Evolutionary conservation across 345 rosid species (phyloP).

Genomic region (Salix arbutifolia): DNA sequence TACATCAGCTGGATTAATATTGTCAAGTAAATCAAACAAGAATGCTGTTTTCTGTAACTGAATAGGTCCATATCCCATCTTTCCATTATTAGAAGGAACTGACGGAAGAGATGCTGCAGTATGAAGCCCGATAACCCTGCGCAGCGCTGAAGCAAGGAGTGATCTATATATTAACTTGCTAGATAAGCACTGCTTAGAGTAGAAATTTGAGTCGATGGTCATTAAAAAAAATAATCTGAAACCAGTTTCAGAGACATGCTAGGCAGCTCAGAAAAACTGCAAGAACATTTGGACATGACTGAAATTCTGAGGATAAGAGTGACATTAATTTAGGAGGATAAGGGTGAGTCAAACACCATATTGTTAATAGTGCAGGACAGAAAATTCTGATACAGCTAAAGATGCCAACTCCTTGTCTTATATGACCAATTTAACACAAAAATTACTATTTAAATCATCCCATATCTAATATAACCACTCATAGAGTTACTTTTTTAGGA

Average conservation of each 20-base stretch:
- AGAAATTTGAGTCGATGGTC: constrained; percentile 1
- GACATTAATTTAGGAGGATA: neutral
- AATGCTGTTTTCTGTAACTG: constrained; percentile 48
- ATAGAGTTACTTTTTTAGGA: neutral
- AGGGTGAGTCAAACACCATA: neutral
- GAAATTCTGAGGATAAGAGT: neutral
- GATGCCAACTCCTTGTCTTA: neutral
- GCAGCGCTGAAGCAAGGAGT: constrained; percentile 48
- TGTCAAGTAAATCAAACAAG: constrained; percentile 50
- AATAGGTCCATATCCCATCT: constrained; percentile 58
- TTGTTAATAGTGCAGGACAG: neutral
- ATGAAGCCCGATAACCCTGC: constrained; percentile 53
- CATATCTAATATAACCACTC: neutral
- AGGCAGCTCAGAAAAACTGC: neutral
- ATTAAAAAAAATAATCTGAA: neutral
- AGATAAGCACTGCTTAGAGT: neutral
- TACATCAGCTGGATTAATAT: constrained; percentile 38
- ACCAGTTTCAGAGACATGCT: neutral
- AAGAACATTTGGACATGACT: neutral
- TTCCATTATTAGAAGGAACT: constrained; percentile 42
- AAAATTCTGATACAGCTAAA: neutral
- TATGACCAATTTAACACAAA: neutral
- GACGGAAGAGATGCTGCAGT: constrained; percentile 42
- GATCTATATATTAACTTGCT: constrained; percentile 8
- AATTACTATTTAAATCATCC: neutral